phyloP scores from a whole-genome alignment of 306 rosid species.

The Macrotyloma uniflorum region DNA sequence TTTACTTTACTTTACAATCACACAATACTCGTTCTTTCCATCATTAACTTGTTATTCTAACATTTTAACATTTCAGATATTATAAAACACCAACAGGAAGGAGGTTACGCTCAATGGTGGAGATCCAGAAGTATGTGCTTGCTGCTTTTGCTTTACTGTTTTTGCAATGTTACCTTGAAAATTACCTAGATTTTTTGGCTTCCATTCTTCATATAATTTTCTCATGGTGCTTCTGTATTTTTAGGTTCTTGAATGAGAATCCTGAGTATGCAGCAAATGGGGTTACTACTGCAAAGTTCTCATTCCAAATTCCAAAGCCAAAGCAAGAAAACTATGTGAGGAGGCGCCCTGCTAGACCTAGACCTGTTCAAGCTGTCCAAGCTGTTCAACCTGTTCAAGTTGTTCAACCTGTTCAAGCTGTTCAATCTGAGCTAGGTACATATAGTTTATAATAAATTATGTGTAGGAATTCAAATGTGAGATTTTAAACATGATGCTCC shows the following conservation, averaged over 20 bases:
- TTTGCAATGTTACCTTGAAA: conserved; percentile 13
- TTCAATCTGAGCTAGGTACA: no score
- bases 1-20: no score
- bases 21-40: no score
- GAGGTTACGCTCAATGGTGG: conserved; percentile 89
- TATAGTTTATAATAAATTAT: conserved; percentile 21
- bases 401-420: no score
- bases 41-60: conserved; percentile 28
- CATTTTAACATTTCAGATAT: conserved; percentile 61
- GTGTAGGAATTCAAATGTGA: neutral
- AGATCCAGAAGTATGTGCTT: conserved; percentile 72
- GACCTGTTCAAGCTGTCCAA: no score
- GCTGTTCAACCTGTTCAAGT: no score
- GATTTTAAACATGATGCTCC: conserved; percentile 20
- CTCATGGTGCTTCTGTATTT: conserved; percentile 33
- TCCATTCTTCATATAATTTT: conserved; percentile 15
- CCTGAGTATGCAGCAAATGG: conserved; percentile 67
- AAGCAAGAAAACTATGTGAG: conserved; percentile 86
- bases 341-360: conserved; percentile 70
- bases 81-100: conserved; percentile 87
- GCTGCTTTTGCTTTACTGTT: conserved; percentile 29
- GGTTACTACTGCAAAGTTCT: conserved; percentile 68
- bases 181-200: conserved; percentile 5
- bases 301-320: conserved; percentile 86
- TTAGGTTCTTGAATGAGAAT: conserved; percentile 74